Conservation (phyloP, 2,329 filamentous ascomycete species). For the Botrytis tulipae region DNA sequence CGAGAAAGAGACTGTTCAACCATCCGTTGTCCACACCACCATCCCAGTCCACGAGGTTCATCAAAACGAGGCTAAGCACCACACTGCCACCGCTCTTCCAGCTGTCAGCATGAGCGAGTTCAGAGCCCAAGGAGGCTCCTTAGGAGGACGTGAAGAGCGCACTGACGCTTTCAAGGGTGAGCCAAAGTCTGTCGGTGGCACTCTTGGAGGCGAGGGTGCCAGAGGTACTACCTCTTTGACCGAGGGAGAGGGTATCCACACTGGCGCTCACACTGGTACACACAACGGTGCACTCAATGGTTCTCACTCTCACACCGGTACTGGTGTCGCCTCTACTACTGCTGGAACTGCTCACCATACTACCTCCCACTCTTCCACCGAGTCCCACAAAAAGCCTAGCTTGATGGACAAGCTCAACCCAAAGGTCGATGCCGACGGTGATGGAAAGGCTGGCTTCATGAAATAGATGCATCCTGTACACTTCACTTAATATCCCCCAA, state of each 20-base stretch:
- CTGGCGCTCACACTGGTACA: conserved; percentile 8
- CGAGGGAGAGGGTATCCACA: conserved; percentile 26
- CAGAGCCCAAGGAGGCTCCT: conserved; percentile 50
- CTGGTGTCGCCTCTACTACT: neutral
- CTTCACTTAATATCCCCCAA: neutral
- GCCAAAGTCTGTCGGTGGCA: conserved; percentile 47
- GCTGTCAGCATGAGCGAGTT: conserved; percentile 65
- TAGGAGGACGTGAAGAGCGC: conserved; percentile 54
- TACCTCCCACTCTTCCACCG: conserved; percentile 19
- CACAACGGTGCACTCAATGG: neutral
- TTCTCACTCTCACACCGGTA: conserved; percentile 1
- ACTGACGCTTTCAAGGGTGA: conserved; percentile 62
- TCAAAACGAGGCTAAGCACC: conserved; percentile 64
- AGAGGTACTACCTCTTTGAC: conserved; percentile 34
- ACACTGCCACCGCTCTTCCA: conserved; percentile 62
- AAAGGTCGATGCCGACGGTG: conserved; percentile 50
- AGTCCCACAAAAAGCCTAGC: conserved; percentile 43
- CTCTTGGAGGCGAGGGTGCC: conserved; percentile 35
- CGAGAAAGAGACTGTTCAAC: conserved; percentile 66
- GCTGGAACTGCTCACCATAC: neutral
- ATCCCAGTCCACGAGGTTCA: conserved; percentile 71
- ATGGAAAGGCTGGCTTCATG: conserved; percentile 56
- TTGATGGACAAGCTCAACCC: conserved; percentile 56
- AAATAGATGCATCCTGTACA: neutral
- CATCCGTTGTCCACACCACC: conserved; percentile 68